These are phyloP conservation scores for Pisolithus albus DNA, from an alignment of 768 basidiomycete species.

Conservation along the genomic window DNA sequence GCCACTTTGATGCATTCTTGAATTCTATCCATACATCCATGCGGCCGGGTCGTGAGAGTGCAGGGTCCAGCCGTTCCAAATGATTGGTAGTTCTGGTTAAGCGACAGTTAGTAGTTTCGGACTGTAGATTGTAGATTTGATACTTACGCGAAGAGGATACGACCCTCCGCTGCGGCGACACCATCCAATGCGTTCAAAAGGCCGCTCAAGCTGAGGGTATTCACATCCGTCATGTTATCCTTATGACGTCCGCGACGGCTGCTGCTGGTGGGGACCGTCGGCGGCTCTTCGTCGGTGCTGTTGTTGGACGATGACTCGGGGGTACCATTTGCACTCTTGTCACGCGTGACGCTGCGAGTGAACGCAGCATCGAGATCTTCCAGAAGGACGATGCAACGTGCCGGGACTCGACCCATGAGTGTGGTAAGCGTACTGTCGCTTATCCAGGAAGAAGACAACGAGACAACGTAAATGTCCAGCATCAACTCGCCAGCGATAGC, in stretches of 20 bases:
- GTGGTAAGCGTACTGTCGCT: constrained; percentile 80
- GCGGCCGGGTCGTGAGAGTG: constrained; percentile 84
- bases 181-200: constrained; percentile 82
- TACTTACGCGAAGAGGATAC: constrained; percentile 80
- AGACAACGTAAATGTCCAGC: constrained; percentile 90
- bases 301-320: constrained; percentile 31
- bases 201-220: constrained; percentile 76
- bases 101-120: neutral
- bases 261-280: constrained; percentile 29
- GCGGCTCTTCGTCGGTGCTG: constrained; percentile 30
- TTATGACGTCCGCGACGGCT: constrained; percentile 41
- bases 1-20: constrained; percentile 78
- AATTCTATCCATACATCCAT: constrained; percentile 94
- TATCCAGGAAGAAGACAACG: constrained; percentile 80
- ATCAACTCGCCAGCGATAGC: constrained; percentile 83
- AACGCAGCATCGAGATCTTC: constrained; percentile 92
- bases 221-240: constrained; percentile 66
- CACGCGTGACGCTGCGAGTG: constrained; percentile 65
- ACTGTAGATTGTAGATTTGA: neutral
- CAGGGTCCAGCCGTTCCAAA: constrained; percentile 84
- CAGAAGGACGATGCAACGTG: constrained; percentile 77
- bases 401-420: constrained; percentile 82
- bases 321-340: constrained; percentile 43
- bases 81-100: constrained; percentile 74
- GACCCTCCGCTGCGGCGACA: constrained; percentile 80